Evolutionary conservation across 1,284 basidiomycete species (phyloP).

Genomic region (Marasmius fiardii): DNA sequence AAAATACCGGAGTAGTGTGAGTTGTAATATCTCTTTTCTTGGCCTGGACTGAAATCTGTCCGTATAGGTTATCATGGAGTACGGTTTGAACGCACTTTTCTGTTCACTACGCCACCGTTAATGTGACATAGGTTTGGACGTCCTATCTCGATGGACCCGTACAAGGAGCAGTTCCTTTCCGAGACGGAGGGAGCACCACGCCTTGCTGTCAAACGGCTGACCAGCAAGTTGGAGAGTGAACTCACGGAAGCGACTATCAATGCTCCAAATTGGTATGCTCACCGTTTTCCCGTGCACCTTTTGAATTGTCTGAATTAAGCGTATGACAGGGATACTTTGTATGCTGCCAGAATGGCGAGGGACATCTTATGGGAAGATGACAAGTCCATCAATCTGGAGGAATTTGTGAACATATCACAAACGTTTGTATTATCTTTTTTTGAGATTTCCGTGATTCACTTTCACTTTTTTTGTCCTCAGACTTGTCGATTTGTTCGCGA

Average conservation of each 20-base stretch:
- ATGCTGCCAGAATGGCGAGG: conserved; percentile 83
- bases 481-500: conserved; percentile 82
- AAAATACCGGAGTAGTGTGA: conserved; percentile 83
- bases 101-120: not conserved
- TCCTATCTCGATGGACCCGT: conserved; percentile 75
- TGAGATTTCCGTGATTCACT: conserved; percentile 18
- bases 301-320: conserved; percentile 14
- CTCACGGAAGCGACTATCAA: conserved; percentile 83
- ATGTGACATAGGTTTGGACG: conserved; percentile 63
- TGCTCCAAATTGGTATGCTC: conserved; percentile 83
- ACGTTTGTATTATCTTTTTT: conserved; percentile 55
- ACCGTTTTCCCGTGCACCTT: conserved; percentile 10
- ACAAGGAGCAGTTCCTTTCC: conserved; percentile 76
- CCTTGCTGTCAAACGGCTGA: conserved; percentile 85
- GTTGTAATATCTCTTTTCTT: conserved; percentile 24
- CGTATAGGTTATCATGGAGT: conserved; percentile 69
- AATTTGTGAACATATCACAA: conserved; percentile 84
- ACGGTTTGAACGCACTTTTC: conserved; percentile 26
- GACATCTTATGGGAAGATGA: conserved; percentile 87
- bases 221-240: conserved; percentile 67
- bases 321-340: conserved; percentile 73
- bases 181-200: conserved; percentile 65
- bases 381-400: conserved; percentile 68
- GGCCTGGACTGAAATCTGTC: not conserved
- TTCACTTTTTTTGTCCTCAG: conserved; percentile 33